These are phyloP conservation scores for Parsonsia alboflavescens DNA, from an alignment of 257 asterid species.

Conservation along the genomic window DNA sequence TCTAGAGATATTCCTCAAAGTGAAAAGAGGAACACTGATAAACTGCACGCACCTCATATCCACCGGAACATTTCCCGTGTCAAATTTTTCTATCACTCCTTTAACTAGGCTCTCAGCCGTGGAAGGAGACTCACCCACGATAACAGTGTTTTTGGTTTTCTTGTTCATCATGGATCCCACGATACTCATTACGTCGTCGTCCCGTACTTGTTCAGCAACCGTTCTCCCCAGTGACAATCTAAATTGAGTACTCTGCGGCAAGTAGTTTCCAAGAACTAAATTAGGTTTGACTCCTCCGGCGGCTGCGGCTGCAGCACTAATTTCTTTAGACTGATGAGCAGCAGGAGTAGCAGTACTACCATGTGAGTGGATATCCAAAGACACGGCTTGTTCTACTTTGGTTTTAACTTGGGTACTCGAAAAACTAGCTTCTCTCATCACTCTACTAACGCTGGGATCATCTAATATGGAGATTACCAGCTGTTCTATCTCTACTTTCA, in stretches of 20 bases:
- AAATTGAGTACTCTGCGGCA: conserved; percentile 26
- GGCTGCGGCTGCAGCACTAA: neutral
- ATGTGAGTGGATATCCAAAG: conserved; percentile 27
- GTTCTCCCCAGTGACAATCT: conserved; percentile 21
- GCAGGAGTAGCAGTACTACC: conserved; percentile 5
- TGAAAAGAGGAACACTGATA: conserved; percentile 71
- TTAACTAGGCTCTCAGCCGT: conserved; percentile 49
- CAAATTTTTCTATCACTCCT: conserved; percentile 62
- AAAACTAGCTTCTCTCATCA: conserved; percentile 94
- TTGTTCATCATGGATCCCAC: conserved; percentile 60
- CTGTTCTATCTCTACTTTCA: conserved; percentile 75
- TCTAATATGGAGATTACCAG: conserved; percentile 76
- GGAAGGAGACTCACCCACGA: conserved; percentile 45
- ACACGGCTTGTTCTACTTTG: conserved; percentile 62
- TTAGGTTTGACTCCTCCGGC: neutral
- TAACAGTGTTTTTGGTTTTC: conserved; percentile 47
- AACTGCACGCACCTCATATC: conserved; percentile 66
- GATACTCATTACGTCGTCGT: conserved; percentile 48
- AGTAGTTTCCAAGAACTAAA: conserved; percentile 28
- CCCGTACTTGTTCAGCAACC: conserved; percentile 24
- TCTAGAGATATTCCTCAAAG: conserved; percentile 44
- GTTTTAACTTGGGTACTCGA: conserved; percentile 74
- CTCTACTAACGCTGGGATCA: conserved; percentile 96
- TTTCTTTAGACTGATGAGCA: conserved; percentile 27
- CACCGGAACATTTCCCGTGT: conserved; percentile 45